A percentile compares a stretch with the other conserved stretches of the same genome.
phyloP scores from a whole-genome alignment of 1,284 basidiomycete species.

The Leccinum subatratum region DNA sequence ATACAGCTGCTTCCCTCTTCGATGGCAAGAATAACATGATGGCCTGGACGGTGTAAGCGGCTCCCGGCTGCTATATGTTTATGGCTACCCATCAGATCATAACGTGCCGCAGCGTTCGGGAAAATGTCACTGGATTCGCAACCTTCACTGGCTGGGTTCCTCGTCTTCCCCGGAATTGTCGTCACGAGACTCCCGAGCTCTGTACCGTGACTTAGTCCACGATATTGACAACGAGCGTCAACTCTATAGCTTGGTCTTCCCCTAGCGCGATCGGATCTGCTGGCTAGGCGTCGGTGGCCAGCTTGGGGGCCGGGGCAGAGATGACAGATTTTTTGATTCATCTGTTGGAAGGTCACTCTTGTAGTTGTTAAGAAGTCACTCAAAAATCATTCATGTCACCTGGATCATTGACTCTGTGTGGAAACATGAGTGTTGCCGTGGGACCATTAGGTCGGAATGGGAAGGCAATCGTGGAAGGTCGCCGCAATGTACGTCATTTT shows the following conservation, averaged over 20 bases:
- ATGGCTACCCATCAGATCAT: slow-evolving; percentile 44
- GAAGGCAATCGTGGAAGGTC: slow-evolving; percentile 83
- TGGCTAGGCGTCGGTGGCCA: slow-evolving; percentile 87
- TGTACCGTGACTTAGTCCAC: background rate
- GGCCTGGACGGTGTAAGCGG: slow-evolving; percentile 58
- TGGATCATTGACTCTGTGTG: slow-evolving; percentile 86
- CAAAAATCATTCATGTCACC: slow-evolving; percentile 92
- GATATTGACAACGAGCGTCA: slow-evolving; percentile 2
- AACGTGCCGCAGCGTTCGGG: slow-evolving; percentile 55
- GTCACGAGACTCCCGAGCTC: slow-evolving; percentile 73
- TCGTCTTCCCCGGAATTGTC: slow-evolving; percentile 85
- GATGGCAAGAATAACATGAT: slow-evolving; percentile 55
- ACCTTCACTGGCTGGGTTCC: slow-evolving; percentile 76
- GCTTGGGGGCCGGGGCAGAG: slow-evolving; percentile 59
- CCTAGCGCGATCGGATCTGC: slow-evolving; percentile 96
- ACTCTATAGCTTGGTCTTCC: slow-evolving; percentile 75
- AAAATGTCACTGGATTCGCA: slow-evolving; percentile 79
- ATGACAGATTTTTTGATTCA: slow-evolving; percentile 93
- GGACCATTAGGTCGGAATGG: slow-evolving; percentile 94
- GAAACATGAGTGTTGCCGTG: slow-evolving; percentile 89
- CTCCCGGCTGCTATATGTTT: background rate
- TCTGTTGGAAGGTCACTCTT: slow-evolving; percentile 49
- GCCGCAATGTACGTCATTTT: slow-evolving; percentile 74
- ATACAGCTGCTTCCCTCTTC: slow-evolving; percentile 70
- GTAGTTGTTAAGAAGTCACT: slow-evolving; percentile 12